Evolutionary conservation across 169 alveolate genomes (phyloP).

Genomic region (Plasmodium gonderi): DNA sequence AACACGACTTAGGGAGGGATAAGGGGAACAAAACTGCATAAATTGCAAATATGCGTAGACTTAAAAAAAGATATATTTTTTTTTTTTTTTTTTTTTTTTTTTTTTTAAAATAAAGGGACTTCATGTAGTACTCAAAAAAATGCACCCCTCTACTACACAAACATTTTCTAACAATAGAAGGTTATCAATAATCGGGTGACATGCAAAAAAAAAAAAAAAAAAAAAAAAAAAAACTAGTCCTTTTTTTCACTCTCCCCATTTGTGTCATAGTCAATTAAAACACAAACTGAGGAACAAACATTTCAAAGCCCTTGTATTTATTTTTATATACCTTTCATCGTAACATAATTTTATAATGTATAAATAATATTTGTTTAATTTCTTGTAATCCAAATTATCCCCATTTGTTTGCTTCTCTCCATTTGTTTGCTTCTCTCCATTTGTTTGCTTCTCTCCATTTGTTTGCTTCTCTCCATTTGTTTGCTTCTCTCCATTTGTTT

Average conservation of each 20-base stretch:
- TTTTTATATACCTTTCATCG: conserved; percentile 42
- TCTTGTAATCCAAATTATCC: neutral
- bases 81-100: neutral
- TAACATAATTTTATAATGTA: conserved; percentile 29
- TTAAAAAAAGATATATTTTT: neutral
- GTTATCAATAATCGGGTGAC: too few species aligned
- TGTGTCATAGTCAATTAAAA: neutral
- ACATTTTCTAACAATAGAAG: too few species aligned
- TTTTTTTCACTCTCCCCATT: neutral
- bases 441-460: neutral
- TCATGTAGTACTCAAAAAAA: too few species aligned
- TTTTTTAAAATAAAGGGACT: too few species aligned
- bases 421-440: neutral
- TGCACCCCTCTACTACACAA: too few species aligned
- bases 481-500: neutral
- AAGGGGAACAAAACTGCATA: neutral
- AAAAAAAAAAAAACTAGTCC: neutral
- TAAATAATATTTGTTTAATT: conserved; percentile 15
- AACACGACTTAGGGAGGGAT: too few species aligned
- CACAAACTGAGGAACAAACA: conserved; percentile 14
- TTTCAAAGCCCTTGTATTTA: conserved; percentile 59
- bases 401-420: neutral
- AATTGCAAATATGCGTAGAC: neutral
- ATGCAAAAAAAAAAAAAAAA: neutral
- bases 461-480: neutral